phyloP scores from a whole-genome alignment of 768 basidiomycete genomes.

The Boletus sp. region DNA sequence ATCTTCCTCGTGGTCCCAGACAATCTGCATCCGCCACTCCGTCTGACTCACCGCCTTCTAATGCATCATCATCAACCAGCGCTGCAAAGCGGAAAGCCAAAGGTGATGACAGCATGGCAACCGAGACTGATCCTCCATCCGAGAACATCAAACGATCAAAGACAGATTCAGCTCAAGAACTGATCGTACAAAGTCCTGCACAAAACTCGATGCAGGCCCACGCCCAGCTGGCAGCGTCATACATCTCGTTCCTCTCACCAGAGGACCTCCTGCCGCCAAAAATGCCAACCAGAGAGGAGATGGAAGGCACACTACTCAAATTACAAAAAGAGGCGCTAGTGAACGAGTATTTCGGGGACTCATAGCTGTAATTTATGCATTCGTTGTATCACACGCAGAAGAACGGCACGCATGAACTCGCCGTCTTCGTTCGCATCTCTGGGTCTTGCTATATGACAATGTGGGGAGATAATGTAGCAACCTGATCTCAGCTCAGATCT shows the following conservation, averaged over 20 bases:
- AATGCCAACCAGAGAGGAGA: constrained; percentile 72
- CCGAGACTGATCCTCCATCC: constrained; percentile 25
- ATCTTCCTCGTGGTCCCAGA: constrained; percentile 40
- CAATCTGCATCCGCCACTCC: constrained; percentile 1
- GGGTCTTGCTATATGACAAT: background rate
- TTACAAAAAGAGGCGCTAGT: constrained; percentile 80
- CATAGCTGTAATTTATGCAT: constrained; percentile 14
- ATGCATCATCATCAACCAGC: constrained; percentile 19
- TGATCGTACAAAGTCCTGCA: background rate
- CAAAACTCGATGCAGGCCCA: constrained; percentile 26
- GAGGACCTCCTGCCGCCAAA: constrained; percentile 74
- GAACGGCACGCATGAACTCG: background rate
- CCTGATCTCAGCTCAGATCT: constrained; percentile 11
- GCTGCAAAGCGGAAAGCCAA: constrained; percentile 58
- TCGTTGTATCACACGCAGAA: constrained; percentile 3
- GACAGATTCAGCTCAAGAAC: constrained; percentile 11
- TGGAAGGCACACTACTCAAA: constrained; percentile 73
- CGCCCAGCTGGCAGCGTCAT: constrained; percentile 62
- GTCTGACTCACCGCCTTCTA: constrained; percentile 21
- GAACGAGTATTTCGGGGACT: constrained; percentile 71
- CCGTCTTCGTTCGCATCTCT: background rate
- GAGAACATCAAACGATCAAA: constrained; percentile 34
- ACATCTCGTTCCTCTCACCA: constrained; percentile 72
- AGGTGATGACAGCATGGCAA: constrained; percentile 37
- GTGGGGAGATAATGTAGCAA: background rate